These are phyloP conservation scores for Glycine tomentella DNA, from an alignment of 306 rosid species.

Conservation along the genomic window DNA sequence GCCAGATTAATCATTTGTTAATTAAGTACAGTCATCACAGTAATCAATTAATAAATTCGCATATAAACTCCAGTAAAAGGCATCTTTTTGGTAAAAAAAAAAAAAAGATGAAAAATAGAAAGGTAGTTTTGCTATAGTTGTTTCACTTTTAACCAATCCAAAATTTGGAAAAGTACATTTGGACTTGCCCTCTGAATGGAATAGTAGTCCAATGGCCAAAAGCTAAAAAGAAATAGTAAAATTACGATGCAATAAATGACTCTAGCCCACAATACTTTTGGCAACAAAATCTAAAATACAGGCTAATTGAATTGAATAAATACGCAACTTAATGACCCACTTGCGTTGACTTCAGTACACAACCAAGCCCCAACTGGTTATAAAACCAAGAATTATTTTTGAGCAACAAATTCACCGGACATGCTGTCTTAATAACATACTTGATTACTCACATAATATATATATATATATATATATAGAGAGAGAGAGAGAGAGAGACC, in stretches of 20 bases:
- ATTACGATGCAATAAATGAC: neutral
- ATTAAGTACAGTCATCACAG: conserved; percentile 5
- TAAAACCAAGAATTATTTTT: conserved; percentile 20
- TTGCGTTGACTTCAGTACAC: conserved; percentile 22
- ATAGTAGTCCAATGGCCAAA: conserved; percentile 9
- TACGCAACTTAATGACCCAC: conserved; percentile 6
- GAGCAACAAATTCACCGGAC: conserved; percentile 27
- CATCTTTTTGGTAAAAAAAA: neutral
- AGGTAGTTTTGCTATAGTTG: conserved; percentile 1
- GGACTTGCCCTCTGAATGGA: neutral
- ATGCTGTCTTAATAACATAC: conserved; percentile 26
- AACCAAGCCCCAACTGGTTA: conserved; percentile 26
- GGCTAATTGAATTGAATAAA: conserved; percentile 14
- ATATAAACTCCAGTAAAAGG: conserved; percentile 24
- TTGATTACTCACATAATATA: neutral
- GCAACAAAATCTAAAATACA: conserved; percentile 8
- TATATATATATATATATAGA: no score
- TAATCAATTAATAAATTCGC: conserved; percentile 25
- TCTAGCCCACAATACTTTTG: conserved; percentile 11
- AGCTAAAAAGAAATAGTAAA: neutral
- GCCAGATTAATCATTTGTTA: conserved; percentile 24
- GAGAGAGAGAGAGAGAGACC: conserved; percentile 58
- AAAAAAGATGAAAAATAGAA: conserved; percentile 1
- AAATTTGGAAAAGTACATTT: conserved; percentile 11
- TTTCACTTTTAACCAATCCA: conserved; percentile 14